A percentile compares a stretch with the other conserved stretches of the same genome.
These are phyloP conservation scores for Amanita rubescens DNA, from an alignment of 768 basidiomycete species.

Conservation along the genomic window DNA sequence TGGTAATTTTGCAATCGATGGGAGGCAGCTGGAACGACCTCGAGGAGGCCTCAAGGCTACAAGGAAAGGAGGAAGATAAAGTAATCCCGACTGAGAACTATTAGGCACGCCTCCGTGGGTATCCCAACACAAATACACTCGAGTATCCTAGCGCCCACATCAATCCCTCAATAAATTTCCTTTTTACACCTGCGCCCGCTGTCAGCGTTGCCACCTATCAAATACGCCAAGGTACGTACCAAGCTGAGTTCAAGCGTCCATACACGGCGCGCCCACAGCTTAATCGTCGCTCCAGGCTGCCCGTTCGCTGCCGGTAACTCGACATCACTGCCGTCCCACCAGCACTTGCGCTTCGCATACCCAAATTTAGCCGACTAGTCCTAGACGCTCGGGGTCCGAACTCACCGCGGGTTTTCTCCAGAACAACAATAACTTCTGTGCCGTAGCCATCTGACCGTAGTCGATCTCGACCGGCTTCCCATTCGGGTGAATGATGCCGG, in stretches of 20 bases:
- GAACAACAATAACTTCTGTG: constrained; percentile 93
- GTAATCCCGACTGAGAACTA: neutral
- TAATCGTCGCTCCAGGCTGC: constrained; percentile 51
- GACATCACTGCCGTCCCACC: constrained; percentile 98
- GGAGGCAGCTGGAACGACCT: constrained; percentile 13
- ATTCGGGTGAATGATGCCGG: constrained; percentile 76
- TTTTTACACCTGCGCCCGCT: neutral
- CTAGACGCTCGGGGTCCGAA: constrained; percentile 16
- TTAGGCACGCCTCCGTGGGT: neutral
- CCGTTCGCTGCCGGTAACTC: constrained; percentile 60
- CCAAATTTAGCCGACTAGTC: constrained; percentile 4
- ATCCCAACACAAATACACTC: neutral
- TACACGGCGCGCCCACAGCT: constrained; percentile 94
- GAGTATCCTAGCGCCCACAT: neutral
- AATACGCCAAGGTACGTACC: constrained; percentile 36
- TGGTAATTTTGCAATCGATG: neutral
- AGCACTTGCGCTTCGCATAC: constrained; percentile 82
- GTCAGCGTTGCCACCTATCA: neutral
- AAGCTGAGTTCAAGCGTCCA: constrained; percentile 97
- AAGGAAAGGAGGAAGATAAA: too few relatives aligned
- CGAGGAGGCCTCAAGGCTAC: constrained; percentile 20
- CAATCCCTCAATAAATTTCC: neutral
- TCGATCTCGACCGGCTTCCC: constrained; percentile 79
- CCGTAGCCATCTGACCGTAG: constrained; percentile 90
- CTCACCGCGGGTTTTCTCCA: constrained; percentile 99